Base-by-base conservation (phyloP, 2,329 filamentous ascomycete species). In the Fusarium sp. region DNA sequence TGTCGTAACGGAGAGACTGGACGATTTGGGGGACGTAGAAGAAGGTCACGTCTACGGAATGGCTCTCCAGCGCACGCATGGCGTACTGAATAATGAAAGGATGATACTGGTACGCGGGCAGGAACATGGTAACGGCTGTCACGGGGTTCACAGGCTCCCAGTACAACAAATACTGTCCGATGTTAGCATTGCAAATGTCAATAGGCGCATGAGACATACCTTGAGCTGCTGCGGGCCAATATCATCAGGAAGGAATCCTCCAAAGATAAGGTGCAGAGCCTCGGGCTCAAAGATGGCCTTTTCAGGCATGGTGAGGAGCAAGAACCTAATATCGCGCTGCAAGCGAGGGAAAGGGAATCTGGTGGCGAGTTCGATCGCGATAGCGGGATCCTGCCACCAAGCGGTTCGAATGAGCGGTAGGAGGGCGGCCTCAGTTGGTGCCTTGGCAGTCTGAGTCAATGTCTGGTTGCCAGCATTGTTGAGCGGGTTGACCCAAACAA, bases 1-100 rank as follows among this genome's bases (percentile, higher is more conserved):
- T 88, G 83, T 99, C 96, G 74, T 98, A 98, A 55, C 96, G 91
- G 42, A 99, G 86, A 42, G 93, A 92, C 79, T 99, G 96, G 16
- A 99, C 96, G 73, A 99, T 97, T 78, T 99, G 96, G 9, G 97
- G 96, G 5, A 99, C 96, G 76, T 98, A 98, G 81, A 98, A 99
- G 85, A 99, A 99, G 0, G 95, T 97, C 21, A 98, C 90, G 77
- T 98, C 96, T n/a, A 98, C 91, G 0, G 94, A 91, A 76, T 99
- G 96, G 72, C 92, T 94, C 77, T 99, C 96, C 47, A 99, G 81
- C 5, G 96, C 93, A 74, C 94, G 89, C 91, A 99, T 97, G 3
- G 96, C 96, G 79, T 98, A 99, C 79, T 99, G 97, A 38, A 98
- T 89, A 54, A 99, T 86, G 80, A 94, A 97, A 1, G 97, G 93